These are phyloP conservation scores for Solanum okadae DNA, from an alignment of 257 asterid genomes.

Conservation along the genomic window DNA sequence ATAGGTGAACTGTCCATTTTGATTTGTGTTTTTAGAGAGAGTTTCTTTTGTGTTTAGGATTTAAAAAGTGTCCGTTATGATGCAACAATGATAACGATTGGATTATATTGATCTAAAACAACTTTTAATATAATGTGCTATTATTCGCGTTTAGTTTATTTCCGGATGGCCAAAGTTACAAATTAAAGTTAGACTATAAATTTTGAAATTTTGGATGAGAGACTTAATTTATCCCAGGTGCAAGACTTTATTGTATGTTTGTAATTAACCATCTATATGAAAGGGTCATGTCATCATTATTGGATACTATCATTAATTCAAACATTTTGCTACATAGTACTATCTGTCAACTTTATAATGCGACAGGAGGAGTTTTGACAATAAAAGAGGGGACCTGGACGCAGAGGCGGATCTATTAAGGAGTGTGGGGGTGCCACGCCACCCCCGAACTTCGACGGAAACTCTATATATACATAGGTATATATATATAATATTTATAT, in stretches of 20 bases:
- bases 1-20: no score
- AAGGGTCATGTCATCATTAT: not conserved
- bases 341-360: not conserved
- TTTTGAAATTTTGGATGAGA: not conserved
- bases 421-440: no score
- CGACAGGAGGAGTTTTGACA: not conserved
- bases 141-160: not conserved
- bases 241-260: not conserved
- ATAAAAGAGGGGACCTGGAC: not conserved
- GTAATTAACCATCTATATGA: not conserved
- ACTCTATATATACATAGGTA: no score
- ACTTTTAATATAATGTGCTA: no score
- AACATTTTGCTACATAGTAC: not conserved
- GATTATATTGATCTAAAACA: no score
- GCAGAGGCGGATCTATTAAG: no score
- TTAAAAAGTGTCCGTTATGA: no score
- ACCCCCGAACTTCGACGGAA: no score
- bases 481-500: no score
- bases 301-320: not conserved
- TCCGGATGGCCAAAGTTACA: not conserved
- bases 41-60: no score
- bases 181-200: not conserved
- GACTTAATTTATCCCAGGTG: not conserved
- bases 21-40: no score
- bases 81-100: no score